Evolutionary conservation across 208 protist species (phyloP).

Genomic region (Acanthamoeba triangularis): DNA sequence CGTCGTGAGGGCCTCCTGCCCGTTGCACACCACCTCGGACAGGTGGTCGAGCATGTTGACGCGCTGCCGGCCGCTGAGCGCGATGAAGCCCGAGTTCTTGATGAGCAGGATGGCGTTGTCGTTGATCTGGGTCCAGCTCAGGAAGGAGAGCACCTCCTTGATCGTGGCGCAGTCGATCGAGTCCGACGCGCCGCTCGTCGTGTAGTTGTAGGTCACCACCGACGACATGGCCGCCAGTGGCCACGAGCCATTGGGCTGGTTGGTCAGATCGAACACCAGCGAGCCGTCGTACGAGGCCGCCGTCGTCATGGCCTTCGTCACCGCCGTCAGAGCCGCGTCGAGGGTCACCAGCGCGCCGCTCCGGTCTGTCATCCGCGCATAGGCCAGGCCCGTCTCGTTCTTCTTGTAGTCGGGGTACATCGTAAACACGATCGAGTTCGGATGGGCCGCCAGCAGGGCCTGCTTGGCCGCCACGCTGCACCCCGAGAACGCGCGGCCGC

Average conservation of each 20-base stretch:
- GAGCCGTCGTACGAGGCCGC: neutral
- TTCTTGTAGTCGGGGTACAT: neutral
- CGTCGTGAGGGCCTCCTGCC: slow-evolving; percentile 31
- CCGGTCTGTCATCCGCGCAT: neutral
- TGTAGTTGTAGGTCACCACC: neutral
- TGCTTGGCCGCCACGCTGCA: neutral
- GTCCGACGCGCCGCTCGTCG: neutral
- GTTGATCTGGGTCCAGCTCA: neutral
- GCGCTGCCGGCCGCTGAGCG: neutral
- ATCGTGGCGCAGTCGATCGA: neutral
- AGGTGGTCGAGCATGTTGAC: slow-evolving; percentile 30
- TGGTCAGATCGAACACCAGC: neutral
- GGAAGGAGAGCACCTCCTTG: slow-evolving; percentile 40
- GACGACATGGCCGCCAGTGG: slow-evolving; percentile 9
- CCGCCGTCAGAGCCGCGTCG: neutral
- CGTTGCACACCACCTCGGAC: neutral
- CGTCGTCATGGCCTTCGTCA: neutral
- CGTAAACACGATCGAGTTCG: neutral
- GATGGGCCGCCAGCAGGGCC: neutral
- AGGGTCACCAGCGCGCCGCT: neutral
- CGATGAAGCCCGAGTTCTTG: neutral
- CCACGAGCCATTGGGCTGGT: neutral
- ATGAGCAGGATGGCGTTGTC: neutral
- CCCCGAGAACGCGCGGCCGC: neutral
- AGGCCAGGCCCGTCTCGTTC: neutral